Base-by-base conservation (phyloP, 1,284 basidiomycete species). In the Cryptococcus jaspeensis region DNA sequence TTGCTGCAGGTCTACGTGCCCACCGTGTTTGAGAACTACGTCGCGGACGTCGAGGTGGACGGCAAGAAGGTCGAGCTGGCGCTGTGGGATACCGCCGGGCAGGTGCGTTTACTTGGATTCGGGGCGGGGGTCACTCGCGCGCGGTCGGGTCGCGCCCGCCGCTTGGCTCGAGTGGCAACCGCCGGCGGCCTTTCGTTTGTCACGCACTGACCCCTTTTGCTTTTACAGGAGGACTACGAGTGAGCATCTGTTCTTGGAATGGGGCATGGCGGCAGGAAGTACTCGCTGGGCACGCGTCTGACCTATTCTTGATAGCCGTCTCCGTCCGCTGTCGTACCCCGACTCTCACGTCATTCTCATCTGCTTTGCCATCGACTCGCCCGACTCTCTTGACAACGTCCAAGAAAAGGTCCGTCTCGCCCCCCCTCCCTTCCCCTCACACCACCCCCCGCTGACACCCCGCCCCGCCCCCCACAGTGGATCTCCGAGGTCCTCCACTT, bases 11-110 rank as follows among this genome's bases (percentile, higher is more conserved):
- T 92, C 64, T 93, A 93, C 76, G 88, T 93, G 62, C 91, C 92
- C 45, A 94, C 92, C 58, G 91, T 94, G 49, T 94, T 94, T 67
- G 92, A 94, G 80, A 81, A 81, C 72, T 81, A 92, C 71, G 90
- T 91, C 51, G 88, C 88, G 64, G 89, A 92, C 75, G 89, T 92
- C 57, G 89, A 92, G 76, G 90, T 92, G 55, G 90, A 92, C 71
- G 88, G 88, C 65, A 92, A 91, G 79, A 87, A 90, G 77, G 89
- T 95, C 66, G 92, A 95, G 78, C 82, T 95, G 63, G 91, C 92
- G 32, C 81, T 95, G 62, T 94, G 92, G 92, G 92, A 95, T 88
- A 95, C 92, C 58, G 91, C 92, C 25, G 92, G 92, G 55, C 91
- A 94, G 78, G 92, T 94, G 70, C 82, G 83, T 66, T 82, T 7